phyloP scores from a whole-genome alignment of 257 asterid genomes.

The Prunella vulgaris region DNA sequence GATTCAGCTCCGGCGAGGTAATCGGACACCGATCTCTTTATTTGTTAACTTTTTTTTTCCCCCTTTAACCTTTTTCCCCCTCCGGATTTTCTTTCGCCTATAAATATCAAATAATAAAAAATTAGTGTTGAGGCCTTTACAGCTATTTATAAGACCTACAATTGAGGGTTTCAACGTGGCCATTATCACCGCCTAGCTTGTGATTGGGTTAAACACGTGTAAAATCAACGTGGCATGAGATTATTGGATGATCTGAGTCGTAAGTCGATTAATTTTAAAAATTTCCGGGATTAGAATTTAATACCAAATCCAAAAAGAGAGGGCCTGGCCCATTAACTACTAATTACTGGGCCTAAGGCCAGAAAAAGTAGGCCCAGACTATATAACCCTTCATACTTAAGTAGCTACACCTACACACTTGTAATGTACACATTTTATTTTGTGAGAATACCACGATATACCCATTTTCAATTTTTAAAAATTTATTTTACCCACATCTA shows the following conservation, averaged over 20 bases:
- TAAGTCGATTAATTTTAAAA: not conserved
- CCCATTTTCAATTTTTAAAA: too few relatives aligned
- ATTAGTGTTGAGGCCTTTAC: not conserved
- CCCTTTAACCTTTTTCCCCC: not conserved
- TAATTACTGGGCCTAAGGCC: not conserved
- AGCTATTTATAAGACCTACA: not conserved
- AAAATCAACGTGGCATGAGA: constrained; percentile 8
- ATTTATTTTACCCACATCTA: too few relatives aligned
- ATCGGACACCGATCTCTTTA: constrained; percentile 13
- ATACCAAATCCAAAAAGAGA: not conserved
- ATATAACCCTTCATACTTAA: too few relatives aligned
- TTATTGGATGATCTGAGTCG: constrained; percentile 7
- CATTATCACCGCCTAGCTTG: constrained; percentile 2
- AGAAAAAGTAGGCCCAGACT: too few relatives aligned
- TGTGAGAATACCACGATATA: too few relatives aligned
- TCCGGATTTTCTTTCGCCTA: not conserved
- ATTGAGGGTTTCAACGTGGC: not conserved
- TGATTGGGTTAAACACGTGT: constrained; percentile 25
- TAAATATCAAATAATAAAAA: not conserved
- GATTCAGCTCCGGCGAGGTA: constrained; percentile 18
- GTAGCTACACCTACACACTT: too few relatives aligned
- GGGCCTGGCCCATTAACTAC: not conserved
- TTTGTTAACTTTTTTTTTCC: not conserved
- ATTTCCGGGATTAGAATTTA: not conserved
- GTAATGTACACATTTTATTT: too few relatives aligned